Percentiles rank a stretch among this genome's conserved stretches.
Conservation (phyloP, 2,329 filamentous ascomycete species). For the Falciphora oryzae region DNA sequence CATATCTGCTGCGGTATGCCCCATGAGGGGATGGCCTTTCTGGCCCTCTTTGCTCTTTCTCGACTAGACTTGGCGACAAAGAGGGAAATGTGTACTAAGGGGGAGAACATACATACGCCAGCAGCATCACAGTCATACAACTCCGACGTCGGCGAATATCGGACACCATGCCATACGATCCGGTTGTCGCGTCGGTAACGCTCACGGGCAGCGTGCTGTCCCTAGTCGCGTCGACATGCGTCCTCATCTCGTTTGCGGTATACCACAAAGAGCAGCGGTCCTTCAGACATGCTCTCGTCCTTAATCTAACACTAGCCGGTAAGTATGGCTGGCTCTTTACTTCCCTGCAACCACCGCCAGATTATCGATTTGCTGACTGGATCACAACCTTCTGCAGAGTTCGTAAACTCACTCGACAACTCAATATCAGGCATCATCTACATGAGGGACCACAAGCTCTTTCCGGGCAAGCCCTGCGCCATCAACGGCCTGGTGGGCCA, state of each 20-base stretch:
- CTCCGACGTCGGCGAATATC: neutral
- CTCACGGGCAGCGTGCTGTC: constrained; percentile 16
- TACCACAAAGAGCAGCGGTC: constrained; percentile 17
- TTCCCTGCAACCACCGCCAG: no score
- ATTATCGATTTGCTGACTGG: neutral
- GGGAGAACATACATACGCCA: neutral
- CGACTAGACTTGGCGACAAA: neutral
- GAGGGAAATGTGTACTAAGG: neutral
- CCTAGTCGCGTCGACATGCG: constrained; percentile 13
- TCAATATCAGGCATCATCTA: constrained; percentile 33
- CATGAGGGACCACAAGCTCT: constrained; percentile 22
- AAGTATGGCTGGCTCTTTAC: constrained; percentile 10
- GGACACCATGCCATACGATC: constrained; percentile 8
- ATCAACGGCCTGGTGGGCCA: constrained; percentile 40
- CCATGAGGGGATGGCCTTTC: neutral
- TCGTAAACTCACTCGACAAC: constrained; percentile 37
- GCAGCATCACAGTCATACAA: neutral
- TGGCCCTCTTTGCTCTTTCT: neutral
- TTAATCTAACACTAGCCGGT: constrained; percentile 20
- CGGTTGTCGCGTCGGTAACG: constrained; percentile 11
- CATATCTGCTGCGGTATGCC: neutral
- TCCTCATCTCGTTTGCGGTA: constrained; percentile 14
- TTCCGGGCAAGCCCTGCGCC: constrained; percentile 28
- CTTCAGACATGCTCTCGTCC: constrained; percentile 20
- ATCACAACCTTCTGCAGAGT: constrained; percentile 24